These are phyloP conservation scores for Talaromyces sp. DNA, from an alignment of 2,329 filamentous ascomycete species.

Conservation along the genomic window DNA sequence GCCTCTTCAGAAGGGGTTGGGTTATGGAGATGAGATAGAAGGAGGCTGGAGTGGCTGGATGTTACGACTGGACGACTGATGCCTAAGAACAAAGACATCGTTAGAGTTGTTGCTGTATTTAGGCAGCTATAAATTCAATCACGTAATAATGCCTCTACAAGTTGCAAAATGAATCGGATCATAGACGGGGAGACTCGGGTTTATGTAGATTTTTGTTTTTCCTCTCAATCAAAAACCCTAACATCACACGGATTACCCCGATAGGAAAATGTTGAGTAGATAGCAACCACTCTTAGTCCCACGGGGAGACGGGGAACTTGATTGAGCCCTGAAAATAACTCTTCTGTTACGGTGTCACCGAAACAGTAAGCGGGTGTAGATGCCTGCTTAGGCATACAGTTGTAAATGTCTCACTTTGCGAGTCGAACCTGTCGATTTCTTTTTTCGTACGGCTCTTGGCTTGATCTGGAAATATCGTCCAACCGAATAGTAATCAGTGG, in stretches of 20 bases:
- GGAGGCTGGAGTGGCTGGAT: too few relatives aligned
- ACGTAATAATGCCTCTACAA: too few relatives aligned
- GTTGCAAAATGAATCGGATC: too few relatives aligned
- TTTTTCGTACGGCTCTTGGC: not conserved
- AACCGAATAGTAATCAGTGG: not conserved
- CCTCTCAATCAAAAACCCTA: not conserved
- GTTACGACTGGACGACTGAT: too few relatives aligned
- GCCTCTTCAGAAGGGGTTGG: constrained; percentile 35
- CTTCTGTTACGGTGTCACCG: too few relatives aligned
- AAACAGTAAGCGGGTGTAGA: not conserved
- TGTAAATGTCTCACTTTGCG: not conserved
- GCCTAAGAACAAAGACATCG: too few relatives aligned
- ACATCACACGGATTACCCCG: not conserved
- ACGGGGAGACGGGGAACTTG: not conserved
- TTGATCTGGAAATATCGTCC: not conserved
- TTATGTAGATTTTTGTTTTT: not conserved
- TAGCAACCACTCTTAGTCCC: not conserved
- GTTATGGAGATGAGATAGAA: constrained; percentile 20
- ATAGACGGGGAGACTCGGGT: not conserved
- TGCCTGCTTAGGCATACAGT: not conserved
- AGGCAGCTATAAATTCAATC: too few relatives aligned
- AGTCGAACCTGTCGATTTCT: too few relatives aligned
- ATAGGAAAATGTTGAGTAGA: not conserved
- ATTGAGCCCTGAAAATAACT: too few relatives aligned
- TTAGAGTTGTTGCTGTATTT: too few relatives aligned